Conservation (phyloP, 2,329 filamentous ascomycete species). For the Fusarium buharicum region DNA sequence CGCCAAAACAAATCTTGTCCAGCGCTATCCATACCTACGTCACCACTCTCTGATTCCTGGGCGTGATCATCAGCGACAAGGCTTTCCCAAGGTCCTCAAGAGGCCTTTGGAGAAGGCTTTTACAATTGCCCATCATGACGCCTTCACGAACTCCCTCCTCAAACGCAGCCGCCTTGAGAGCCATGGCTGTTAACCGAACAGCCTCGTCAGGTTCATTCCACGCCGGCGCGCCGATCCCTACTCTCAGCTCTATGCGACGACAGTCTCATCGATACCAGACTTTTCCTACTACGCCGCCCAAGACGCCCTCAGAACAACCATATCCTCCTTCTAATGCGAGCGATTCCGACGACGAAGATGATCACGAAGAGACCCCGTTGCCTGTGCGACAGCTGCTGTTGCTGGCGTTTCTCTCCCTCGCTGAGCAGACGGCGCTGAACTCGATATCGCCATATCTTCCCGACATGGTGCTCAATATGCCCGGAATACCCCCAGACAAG, state of each 20-base stretch:
- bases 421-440: slow-evolving; percentile 96
- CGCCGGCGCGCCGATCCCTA: slow-evolving; percentile 61
- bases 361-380: slow-evolving; percentile 74
- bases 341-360: slow-evolving; percentile 47
- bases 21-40: slow-evolving; percentile 19
- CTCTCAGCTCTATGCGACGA: slow-evolving; percentile 51
- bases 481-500: slow-evolving; percentile 75
- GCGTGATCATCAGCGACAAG: slow-evolving; percentile 19
- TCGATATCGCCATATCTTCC: slow-evolving; percentile 96
- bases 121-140: slow-evolving; percentile 32
- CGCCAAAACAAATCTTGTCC: slow-evolving; percentile 27
- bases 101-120: slow-evolving; percentile 1
- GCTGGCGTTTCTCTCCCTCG: slow-evolving; percentile 86
- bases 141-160: slow-evolving; percentile 25
- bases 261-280: slow-evolving; percentile 77
- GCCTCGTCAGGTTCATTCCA: slow-evolving; percentile 61
- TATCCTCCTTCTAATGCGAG: slow-evolving; percentile 43
- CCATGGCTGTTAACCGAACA: slow-evolving; percentile 34
- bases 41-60: slow-evolving; percentile 26
- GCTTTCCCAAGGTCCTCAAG: slow-evolving; percentile 6
- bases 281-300: slow-evolving; percentile 79
- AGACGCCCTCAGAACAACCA: slow-evolving; percentile 66
- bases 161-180: slow-evolving; percentile 13
- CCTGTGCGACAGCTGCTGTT: slow-evolving; percentile 85
- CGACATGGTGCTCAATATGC: slow-evolving; percentile 88